Evolutionary conservation across 176 grass and related monocot species (phyloP).

Genomic region (Guadua angustifolia): DNA sequence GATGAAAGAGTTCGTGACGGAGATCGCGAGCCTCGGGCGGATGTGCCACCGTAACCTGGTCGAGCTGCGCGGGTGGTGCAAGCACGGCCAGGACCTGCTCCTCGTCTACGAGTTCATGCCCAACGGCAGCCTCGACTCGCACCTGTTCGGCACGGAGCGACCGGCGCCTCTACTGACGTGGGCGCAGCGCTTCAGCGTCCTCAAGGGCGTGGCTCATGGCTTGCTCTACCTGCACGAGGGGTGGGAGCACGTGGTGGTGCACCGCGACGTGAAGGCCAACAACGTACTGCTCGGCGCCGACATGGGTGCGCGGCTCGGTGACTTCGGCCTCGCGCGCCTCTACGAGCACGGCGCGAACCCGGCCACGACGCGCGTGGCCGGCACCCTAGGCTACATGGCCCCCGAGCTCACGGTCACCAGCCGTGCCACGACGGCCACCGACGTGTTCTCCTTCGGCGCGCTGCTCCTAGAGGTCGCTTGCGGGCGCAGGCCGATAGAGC

Average conservation of each 20-base stretch:
- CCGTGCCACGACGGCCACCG: constrained; percentile 47
- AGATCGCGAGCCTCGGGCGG: constrained; percentile 56
- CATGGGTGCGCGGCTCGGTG: constrained; percentile 44
- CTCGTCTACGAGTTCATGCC: constrained; percentile 65
- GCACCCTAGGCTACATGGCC: constrained; percentile 60
- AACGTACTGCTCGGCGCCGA: constrained; percentile 52
- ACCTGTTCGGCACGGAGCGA: constrained; percentile 41
- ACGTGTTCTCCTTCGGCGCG: constrained; percentile 62
- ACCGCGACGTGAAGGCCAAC: constrained; percentile 63
- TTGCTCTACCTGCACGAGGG: constrained; percentile 64
- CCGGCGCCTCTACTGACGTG: constrained; percentile 31
- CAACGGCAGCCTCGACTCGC: constrained; percentile 60
- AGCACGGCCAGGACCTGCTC: constrained; percentile 42
- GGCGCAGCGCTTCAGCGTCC: constrained; percentile 39
- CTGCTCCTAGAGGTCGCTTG: constrained; percentile 57
- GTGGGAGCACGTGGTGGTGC: constrained; percentile 64
- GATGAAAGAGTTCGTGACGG: constrained; percentile 54
- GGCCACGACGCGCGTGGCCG: constrained; percentile 48
- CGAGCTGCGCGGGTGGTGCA: constrained; percentile 55
- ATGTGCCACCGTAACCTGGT: constrained; percentile 60
- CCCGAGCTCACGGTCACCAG: constrained; percentile 49
- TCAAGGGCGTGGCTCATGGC: constrained; percentile 44
- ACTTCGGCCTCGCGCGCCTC: constrained; percentile 52
- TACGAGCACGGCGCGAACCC: constrained; percentile 53
- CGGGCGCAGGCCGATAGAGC: constrained; percentile 51